A percentile compares a stretch with the other conserved stretches of the same genome.
Evolutionary conservation across 2,329 filamentous ascomycete species (phyloP).

Genomic region (Hypoxylon sp.): DNA sequence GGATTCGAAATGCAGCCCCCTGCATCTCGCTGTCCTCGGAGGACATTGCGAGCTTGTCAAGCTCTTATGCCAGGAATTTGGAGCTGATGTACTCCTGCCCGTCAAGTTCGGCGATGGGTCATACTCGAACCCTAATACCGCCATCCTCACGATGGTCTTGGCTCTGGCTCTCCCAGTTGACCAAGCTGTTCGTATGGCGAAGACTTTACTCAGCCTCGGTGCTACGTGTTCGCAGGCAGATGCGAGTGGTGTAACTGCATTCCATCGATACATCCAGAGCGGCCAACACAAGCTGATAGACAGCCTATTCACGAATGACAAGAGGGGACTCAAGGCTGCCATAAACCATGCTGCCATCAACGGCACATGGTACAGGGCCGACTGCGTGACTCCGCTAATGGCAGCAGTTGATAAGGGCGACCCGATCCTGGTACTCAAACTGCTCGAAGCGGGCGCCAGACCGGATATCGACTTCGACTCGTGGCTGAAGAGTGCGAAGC

Average conservation of each 20-base stretch:
- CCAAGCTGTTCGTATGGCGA: slow-evolving; percentile 70
- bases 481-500: slow-evolving; percentile 66
- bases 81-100: slow-evolving; percentile 78
- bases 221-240: slow-evolving; percentile 79
- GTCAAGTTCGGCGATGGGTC: slow-evolving; percentile 67
- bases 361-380: slow-evolving; percentile 45
- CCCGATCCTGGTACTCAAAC: slow-evolving; percentile 59
- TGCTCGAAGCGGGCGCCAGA: slow-evolving; percentile 70
- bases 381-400: slow-evolving; percentile 60
- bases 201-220: slow-evolving; percentile 71
- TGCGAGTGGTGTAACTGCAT: slow-evolving; percentile 65
- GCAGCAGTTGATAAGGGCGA: slow-evolving; percentile 65
- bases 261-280: slow-evolving; percentile 69
- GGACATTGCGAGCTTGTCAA: slow-evolving; percentile 75
- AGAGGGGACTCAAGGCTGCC: slow-evolving; percentile 66
- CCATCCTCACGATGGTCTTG: slow-evolving; percentile 75
- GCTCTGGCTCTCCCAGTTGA: slow-evolving; percentile 69
- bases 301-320: slow-evolving; percentile 62
- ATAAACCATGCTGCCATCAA: slow-evolving; percentile 69
- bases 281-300: slow-evolving; percentile 59
- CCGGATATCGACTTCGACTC: slow-evolving; percentile 67
- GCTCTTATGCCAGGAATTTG: slow-evolving; percentile 74
- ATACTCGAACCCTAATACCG: slow-evolving; percentile 59
- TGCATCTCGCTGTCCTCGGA: slow-evolving; percentile 80
- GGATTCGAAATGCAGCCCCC: slow-evolving; percentile 76